These are phyloP conservation scores for Clavispora santaluciae DNA, from an alignment of 805 yeast genomes.

Conservation along the genomic window DNA sequence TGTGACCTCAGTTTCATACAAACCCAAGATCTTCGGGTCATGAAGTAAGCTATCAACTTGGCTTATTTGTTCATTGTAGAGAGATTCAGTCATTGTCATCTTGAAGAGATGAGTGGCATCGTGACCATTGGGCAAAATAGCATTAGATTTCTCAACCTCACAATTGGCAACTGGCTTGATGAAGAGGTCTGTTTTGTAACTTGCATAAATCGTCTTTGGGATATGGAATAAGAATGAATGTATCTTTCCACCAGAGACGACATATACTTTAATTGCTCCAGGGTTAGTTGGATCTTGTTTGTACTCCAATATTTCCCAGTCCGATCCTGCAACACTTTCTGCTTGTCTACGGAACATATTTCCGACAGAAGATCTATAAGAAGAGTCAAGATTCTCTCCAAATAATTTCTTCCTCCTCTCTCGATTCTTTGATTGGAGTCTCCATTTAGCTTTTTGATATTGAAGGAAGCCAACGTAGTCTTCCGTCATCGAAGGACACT, in stretches of 20 bases:
- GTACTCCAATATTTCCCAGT: constrained; percentile 85
- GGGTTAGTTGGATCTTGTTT: constrained; percentile 48
- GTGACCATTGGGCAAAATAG: constrained; percentile 68
- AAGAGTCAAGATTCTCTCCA: constrained; percentile 55
- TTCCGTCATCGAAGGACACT: constrained; percentile 61
- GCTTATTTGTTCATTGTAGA: constrained; percentile 50
- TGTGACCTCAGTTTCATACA: constrained; percentile 71
- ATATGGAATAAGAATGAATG: constrained; percentile 71
- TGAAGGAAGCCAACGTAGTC: constrained; percentile 66
- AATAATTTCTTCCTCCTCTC: constrained; percentile 70
- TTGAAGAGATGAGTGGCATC: constrained; percentile 51
- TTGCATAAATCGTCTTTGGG: constrained; percentile 69
- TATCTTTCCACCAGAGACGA: constrained; percentile 62
- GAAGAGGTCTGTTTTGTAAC: constrained; percentile 48
- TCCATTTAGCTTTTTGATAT: constrained; percentile 89
- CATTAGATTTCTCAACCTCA: constrained; percentile 52
- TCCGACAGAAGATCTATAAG: constrained; percentile 59
- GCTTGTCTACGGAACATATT: constrained; percentile 72
- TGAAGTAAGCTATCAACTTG: constrained; percentile 61
- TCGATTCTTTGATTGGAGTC: constrained; percentile 63
- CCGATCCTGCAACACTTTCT: constrained; percentile 66
- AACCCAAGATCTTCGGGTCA: constrained; percentile 55
- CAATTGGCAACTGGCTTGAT: constrained; percentile 46
- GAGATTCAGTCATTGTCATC: constrained; percentile 63
- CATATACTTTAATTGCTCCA: constrained; percentile 76